Evolutionary conservation across 2,329 filamentous ascomycete species (phyloP).

Genomic region (Colletotrichum cordylinicola): DNA sequence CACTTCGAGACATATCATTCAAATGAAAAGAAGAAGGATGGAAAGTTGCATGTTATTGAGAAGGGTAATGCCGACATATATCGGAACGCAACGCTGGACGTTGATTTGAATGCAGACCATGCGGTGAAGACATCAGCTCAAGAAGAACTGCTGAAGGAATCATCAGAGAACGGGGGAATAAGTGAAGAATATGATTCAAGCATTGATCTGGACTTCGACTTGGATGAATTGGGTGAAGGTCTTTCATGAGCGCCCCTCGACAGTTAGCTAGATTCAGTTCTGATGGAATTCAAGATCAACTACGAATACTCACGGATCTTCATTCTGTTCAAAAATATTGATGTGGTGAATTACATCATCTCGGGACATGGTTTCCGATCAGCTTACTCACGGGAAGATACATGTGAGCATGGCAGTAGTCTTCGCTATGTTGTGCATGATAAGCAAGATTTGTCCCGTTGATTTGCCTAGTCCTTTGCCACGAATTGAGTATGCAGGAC

Average conservation of each 20-base stretch:
- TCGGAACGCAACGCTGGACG: not conserved
- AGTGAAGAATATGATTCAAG: not conserved
- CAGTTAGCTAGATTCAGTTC: not conserved
- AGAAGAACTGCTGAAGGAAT: not conserved
- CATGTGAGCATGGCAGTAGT: not conserved
- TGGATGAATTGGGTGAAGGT: not conserved
- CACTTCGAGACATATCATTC: not conserved
- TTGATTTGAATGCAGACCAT: not conserved
- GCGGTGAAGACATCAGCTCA: not conserved
- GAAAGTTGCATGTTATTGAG: not conserved
- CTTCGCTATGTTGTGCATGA: not conserved
- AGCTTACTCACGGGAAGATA: not conserved
- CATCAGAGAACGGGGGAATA: not conserved
- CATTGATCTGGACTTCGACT: not conserved
- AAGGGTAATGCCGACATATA: not conserved
- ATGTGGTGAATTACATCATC: not conserved
- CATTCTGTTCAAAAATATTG: not conserved
- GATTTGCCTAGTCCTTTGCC: not conserved
- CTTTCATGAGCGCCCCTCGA: not conserved
- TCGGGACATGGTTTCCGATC: not conserved
- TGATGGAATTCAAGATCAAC: not conserved
- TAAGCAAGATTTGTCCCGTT: not conserved
- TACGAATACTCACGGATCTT: not conserved
- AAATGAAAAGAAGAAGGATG: not conserved
- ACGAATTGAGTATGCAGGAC: rapidly evolving